phyloP scores from a whole-genome alignment of 2,329 filamentous ascomycete species.

The Claviceps humidiphila region DNA sequence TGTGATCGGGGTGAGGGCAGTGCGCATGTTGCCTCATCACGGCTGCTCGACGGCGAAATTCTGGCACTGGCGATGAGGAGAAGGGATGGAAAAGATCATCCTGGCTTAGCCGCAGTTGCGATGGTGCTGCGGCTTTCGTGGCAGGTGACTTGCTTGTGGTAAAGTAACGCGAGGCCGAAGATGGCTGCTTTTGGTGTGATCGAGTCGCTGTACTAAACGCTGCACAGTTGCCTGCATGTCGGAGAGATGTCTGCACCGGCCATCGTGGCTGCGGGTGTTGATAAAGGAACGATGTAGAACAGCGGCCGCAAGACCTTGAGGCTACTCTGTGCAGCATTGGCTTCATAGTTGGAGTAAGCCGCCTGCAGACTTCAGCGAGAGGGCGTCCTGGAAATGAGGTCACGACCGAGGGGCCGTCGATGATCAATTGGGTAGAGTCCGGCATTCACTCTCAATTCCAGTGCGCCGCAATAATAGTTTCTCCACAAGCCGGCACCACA shows the following conservation, averaged over 20 bases:
- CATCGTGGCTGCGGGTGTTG: conserved; percentile 15
- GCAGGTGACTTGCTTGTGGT: conserved; percentile 15
- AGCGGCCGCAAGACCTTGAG: conserved; percentile 26
- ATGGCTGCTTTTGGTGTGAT: conserved; percentile 7
- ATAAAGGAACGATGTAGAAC: conserved; percentile 20
- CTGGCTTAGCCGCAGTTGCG: conserved; percentile 37
- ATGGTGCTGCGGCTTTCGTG: conserved; percentile 16
- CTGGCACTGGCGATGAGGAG: conserved; percentile 73
- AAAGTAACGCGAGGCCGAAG: conserved; percentile 15
- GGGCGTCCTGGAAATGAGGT: neutral
- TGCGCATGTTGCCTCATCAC: conserved; percentile 89
- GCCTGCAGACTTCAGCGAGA: neutral
- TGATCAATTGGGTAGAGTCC: neutral
- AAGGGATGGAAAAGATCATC: conserved; percentile 92
- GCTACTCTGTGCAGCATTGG: conserved; percentile 26
- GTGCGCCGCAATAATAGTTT: conserved; percentile 24
- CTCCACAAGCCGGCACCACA: conserved; percentile 15
- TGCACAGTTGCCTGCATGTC: conserved; percentile 14
- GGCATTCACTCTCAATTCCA: conserved; percentile 15
- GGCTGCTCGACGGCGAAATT: conserved; percentile 74
- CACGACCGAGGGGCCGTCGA: neutral
- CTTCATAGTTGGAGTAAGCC: conserved; percentile 20
- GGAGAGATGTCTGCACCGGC: conserved; percentile 14
- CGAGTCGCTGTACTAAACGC: conserved; percentile 9
- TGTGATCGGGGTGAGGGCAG: conserved; percentile 83